Evolutionary conservation across 257 asterid species (phyloP).

Genomic region (Lantana camara): DNA sequence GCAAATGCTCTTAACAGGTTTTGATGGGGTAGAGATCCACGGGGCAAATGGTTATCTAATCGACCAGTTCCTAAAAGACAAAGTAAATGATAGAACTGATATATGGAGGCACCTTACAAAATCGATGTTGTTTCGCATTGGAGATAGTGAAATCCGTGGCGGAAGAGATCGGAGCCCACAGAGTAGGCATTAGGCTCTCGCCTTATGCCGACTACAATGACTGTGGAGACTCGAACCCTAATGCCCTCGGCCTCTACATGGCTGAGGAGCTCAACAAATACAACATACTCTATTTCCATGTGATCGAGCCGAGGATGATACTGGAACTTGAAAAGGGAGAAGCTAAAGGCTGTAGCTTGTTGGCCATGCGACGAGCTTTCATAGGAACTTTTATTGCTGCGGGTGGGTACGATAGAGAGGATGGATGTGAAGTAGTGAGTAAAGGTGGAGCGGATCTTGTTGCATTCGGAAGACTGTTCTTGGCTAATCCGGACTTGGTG

Average conservation of each 20-base stretch:
- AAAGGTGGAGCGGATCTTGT: too few relatives aligned
- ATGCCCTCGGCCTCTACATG: too few relatives aligned
- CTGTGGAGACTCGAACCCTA: too few relatives aligned
- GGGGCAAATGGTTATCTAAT: conserved; percentile 36
- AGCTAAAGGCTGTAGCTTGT: conserved; percentile 5
- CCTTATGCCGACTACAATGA: conserved; percentile 39
- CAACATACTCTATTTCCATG: conserved; percentile 37
- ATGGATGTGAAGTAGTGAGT: conserved; percentile 28
- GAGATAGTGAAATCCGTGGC: conserved; percentile 33
- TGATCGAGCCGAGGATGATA: conserved; percentile 41
- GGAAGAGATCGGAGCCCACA: conserved; percentile 35
- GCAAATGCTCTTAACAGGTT: too few relatives aligned
- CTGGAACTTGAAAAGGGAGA: conserved; percentile 21
- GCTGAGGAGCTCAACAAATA: too few relatives aligned
- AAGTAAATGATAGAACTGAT: conserved; percentile 38
- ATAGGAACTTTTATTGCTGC: conserved; percentile 40
- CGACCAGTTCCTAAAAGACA: conserved; percentile 46
- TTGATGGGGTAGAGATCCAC: conserved; percentile 50
- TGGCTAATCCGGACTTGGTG: conserved; percentile 46
- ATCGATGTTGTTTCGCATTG: conserved; percentile 38
- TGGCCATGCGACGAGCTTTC: conserved; percentile 41
- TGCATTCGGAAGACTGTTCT: conserved; percentile 42
- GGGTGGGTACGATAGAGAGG: conserved; percentile 34
- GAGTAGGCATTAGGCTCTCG: conserved; percentile 48
- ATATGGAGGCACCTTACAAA: conserved; percentile 40